Percentiles rank a stretch among this genome's conserved stretches.
phyloP scores from a whole-genome alignment of 495 filamentous ascomycete genomes.

The Penicillium atrosanguineum region DNA sequence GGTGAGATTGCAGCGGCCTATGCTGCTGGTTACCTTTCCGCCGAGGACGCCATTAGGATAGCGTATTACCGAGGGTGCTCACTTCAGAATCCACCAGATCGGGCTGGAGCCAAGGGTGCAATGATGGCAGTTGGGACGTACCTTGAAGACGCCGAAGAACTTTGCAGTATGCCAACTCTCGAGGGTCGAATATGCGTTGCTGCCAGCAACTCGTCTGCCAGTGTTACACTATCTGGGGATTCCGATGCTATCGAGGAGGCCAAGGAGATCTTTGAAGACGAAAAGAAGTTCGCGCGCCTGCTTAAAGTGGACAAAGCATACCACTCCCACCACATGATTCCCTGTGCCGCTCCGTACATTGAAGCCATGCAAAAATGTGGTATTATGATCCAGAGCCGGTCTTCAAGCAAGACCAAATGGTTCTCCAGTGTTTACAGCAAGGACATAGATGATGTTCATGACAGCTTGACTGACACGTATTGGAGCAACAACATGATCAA shows the following conservation, averaged over 20 bases:
- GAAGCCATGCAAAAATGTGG: constrained; percentile 22
- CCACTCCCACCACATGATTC: constrained; percentile 39
- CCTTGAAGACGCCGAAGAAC: constrained; percentile 43
- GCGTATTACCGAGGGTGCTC: constrained; percentile 54
- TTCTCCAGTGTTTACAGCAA: constrained; percentile 26
- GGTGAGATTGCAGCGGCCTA: constrained; percentile 40
- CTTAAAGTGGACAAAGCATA: constrained; percentile 50
- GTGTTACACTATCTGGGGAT: constrained; percentile 41
- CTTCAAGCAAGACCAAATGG: constrained; percentile 15
- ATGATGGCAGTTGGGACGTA: constrained; percentile 55
- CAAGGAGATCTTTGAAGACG: constrained; percentile 38
- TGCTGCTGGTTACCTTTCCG: constrained; percentile 30
- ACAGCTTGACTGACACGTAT: constrained; percentile 34
- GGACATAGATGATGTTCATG: constrained; percentile 39
- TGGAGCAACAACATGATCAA: constrained; percentile 60
- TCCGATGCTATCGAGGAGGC: constrained; percentile 44
- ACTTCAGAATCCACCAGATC: constrained; percentile 10
- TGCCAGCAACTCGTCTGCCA: constrained; percentile 32
- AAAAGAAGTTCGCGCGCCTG: constrained; percentile 35
- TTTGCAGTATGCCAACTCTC: constrained; percentile 35
- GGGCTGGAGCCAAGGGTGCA: constrained; percentile 31
- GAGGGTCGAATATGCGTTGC: constrained; percentile 29
- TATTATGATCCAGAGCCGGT: constrained; percentile 10
- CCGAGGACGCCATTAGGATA: constrained; percentile 44
- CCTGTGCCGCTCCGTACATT: constrained; percentile 33